These are phyloP conservation scores for Platanthera zijinensis DNA, from an alignment of 106 monocot genomes.

Conservation along the genomic window DNA sequence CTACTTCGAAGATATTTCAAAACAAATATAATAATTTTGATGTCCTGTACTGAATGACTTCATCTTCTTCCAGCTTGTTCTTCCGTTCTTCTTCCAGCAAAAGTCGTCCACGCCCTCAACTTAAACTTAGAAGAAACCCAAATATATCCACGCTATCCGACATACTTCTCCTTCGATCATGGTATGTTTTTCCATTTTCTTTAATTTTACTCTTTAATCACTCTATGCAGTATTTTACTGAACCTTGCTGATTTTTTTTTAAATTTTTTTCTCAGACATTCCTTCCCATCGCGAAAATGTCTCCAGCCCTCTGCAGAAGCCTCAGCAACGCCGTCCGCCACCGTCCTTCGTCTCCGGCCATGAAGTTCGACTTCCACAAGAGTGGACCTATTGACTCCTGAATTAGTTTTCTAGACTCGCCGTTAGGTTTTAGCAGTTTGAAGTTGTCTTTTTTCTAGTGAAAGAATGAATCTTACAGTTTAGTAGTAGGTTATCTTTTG, in stretches of 20 bases:
- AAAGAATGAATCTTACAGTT: background rate
- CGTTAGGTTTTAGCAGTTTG: background rate
- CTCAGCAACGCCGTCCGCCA: background rate
- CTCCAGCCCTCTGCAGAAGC: background rate
- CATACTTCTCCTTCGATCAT: conserved; percentile 23
- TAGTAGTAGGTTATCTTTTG: background rate
- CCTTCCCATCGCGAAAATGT: too few relatives aligned
- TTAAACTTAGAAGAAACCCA: conserved; percentile 33
- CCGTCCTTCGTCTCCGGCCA: background rate
- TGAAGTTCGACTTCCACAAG: conserved; percentile 8
- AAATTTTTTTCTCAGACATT: background rate
- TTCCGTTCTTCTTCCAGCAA: conserved; percentile 56
- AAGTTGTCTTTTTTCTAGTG: background rate
- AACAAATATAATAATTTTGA: background rate
- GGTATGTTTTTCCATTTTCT: conserved; percentile 16
- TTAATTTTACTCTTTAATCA: too few relatives aligned
- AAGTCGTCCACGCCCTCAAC: conserved; percentile 64
- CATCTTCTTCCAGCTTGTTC: conserved; percentile 32
- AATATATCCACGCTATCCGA: conserved; percentile 11
- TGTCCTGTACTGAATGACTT: background rate
- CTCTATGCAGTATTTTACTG: background rate
- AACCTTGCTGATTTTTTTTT: background rate
- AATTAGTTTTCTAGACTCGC: background rate
- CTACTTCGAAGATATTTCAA: background rate
- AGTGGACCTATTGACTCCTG: conserved; percentile 16